These are phyloP conservation scores for Wickerhamiella sergipiensis DNA, from an alignment of 805 yeast species.

Conservation along the genomic window DNA sequence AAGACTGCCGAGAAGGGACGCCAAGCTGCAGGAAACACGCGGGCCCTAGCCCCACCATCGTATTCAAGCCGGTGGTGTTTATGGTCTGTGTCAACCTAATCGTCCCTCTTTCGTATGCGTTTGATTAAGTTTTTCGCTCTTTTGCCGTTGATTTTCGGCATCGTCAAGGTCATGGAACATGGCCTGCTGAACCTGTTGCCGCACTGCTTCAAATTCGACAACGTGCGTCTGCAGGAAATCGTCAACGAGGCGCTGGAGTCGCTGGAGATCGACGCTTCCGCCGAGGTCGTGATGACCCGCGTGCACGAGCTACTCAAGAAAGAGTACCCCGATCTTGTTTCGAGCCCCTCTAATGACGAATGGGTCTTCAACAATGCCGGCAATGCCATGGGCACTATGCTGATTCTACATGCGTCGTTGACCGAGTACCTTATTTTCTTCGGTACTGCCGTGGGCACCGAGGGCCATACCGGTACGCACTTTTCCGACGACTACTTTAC, in stretches of 20 bases:
- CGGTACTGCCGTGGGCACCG: conserved; percentile 89
- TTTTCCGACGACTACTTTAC: conserved; percentile 97
- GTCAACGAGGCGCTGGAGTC: conserved; percentile 42
- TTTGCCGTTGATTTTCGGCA: conserved; percentile 11
- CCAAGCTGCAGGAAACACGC: background rate
- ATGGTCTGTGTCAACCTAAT: background rate
- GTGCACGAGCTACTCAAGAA: conserved; percentile 39
- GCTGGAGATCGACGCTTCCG: conserved; percentile 32
- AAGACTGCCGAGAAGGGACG: no score
- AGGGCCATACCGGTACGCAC: conserved; percentile 92
- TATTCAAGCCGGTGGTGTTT: background rate
- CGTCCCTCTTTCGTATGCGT: background rate
- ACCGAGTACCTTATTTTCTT: conserved; percentile 86
- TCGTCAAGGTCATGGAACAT: conserved; percentile 15
- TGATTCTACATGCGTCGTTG: conserved; percentile 86
- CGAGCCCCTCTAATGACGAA: conserved; percentile 58
- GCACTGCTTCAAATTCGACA: conserved; percentile 55
- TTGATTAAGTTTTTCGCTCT: conserved; percentile 6
- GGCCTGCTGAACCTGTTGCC: conserved; percentile 38
- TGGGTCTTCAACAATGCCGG: conserved; percentile 98
- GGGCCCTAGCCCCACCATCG: background rate
- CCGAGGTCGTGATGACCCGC: conserved; percentile 13
- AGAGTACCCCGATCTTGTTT: conserved; percentile 62
- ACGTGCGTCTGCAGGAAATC: conserved; percentile 41
- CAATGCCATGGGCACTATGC: conserved; percentile 93